Percentiles rank a stretch among this genome's conserved stretches.
These are phyloP conservation scores for Lentinula lateritia DNA, from an alignment of 768 basidiomycete species.

Conservation along the genomic window DNA sequence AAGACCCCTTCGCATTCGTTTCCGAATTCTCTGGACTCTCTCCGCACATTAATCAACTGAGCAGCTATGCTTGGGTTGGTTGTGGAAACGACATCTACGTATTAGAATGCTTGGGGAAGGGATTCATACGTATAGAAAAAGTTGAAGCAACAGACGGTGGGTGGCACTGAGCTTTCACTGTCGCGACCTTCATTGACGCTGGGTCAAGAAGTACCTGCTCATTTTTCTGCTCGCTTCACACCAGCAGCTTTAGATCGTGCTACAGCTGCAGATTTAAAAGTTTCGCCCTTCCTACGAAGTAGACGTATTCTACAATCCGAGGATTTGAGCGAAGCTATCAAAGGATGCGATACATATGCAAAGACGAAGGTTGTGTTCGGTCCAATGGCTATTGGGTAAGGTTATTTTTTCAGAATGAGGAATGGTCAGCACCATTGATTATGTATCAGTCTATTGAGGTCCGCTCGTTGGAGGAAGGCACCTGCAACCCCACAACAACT, in stretches of 20 bases:
- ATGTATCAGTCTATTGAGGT: slow-evolving; percentile 42
- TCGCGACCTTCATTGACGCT: not conserved
- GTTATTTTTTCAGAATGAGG: not conserved
- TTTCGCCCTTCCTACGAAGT: slow-evolving; percentile 50
- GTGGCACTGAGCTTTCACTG: not conserved
- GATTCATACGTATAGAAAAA: slow-evolving; percentile 60
- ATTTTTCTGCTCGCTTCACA: slow-evolving; percentile 49
- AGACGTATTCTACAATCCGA: slow-evolving; percentile 49
- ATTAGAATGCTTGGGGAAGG: slow-evolving; percentile 68
- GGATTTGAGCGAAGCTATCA: slow-evolving; percentile 54
- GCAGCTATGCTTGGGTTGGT: slow-evolving; percentile 70
- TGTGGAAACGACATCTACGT: slow-evolving; percentile 70
- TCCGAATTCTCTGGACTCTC: slow-evolving; percentile 39
- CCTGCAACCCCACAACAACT: slow-evolving; percentile 63
- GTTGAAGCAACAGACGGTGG: slow-evolving; percentile 29
- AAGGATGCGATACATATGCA: slow-evolving; percentile 67
- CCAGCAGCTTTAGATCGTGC: slow-evolving; percentile 41
- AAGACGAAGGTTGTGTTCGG: slow-evolving; percentile 49
- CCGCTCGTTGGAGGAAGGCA: slow-evolving; percentile 59
- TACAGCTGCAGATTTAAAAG: slow-evolving; percentile 37
- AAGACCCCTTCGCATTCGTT: slow-evolving; percentile 63
- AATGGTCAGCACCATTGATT: not conserved
- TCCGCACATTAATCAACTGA: slow-evolving; percentile 50
- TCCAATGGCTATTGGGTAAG: slow-evolving; percentile 44
- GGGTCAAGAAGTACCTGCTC: slow-evolving; percentile 20